A percentile compares a stretch with the other conserved stretches of the same genome.
Conservation (phyloP, 257 asterid genomes). For the Scutellaria baicalensis region DNA sequence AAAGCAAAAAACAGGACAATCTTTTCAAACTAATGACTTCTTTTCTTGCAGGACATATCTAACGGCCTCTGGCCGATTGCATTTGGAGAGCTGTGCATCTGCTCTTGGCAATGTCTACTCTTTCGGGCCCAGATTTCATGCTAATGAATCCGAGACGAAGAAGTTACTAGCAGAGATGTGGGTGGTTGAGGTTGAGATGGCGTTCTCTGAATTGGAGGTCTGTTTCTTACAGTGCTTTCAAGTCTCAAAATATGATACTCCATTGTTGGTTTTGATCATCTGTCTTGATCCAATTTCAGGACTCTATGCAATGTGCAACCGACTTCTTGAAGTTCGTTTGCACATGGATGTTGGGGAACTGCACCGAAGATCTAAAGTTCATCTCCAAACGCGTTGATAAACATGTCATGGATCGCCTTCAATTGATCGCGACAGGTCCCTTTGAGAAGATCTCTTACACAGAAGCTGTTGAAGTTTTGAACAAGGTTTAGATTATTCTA, state of each 20-base stretch:
- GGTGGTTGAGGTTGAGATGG: constrained; percentile 79
- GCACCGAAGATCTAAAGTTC: constrained; percentile 59
- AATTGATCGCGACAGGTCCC: constrained; percentile 18
- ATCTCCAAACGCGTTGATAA: constrained; percentile 60
- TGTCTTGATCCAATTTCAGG: constrained; percentile 38
- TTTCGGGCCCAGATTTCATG: constrained; percentile 74
- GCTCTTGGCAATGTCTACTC: constrained; percentile 86
- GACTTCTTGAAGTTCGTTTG: constrained; percentile 68
- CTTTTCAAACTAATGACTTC: constrained; percentile 34
- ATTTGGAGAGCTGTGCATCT: constrained; percentile 79
- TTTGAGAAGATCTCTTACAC: constrained; percentile 62
- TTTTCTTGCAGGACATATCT: constrained; percentile 46
- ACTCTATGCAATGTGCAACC: constrained; percentile 67
- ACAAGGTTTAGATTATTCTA: constrained; percentile 32
- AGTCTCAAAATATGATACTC: not conserved
- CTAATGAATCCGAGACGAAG: constrained; percentile 38
- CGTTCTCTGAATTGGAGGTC: constrained; percentile 71
- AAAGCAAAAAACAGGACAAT: constrained; percentile 23
- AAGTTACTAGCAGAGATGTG: constrained; percentile 73
- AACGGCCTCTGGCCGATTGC: constrained; percentile 65
- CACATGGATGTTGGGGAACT: constrained; percentile 49
- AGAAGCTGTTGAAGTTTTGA: constrained; percentile 53
- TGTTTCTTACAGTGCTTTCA: not conserved
- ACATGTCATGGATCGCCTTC: constrained; percentile 47
- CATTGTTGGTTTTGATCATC: not conserved